Evolutionary conservation across 2,329 filamentous ascomycete species (phyloP), one percentile per base, ranked within the genome.

Genomic region (Fusarium hostae): DNA sequence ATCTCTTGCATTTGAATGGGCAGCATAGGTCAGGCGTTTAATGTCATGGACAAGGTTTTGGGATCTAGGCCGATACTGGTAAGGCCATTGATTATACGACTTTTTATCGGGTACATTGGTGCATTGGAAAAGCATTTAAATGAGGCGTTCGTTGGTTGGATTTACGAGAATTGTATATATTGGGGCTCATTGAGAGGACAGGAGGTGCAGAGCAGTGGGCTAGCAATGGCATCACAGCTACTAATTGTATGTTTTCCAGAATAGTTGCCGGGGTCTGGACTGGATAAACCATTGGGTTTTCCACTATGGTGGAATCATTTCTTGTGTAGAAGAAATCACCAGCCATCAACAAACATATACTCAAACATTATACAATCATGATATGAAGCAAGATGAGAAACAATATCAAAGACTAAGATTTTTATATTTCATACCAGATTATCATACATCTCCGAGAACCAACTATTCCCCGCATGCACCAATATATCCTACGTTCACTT

Each of bases 11-110:
- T 73, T 63, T 57, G 47, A 62, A 68, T 65, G 54, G 35, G 57
- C 67, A 73, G 71, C 76, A 79, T 79, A 70, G 74, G 76, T 76
- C 66, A 52, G 78, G 78, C 77, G 78, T 79, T 78, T 71, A 51
- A 51, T 73, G 58, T 71, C 18, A 40, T 50, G 54, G 63, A 50
- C 54, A 63, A 44, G 57, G 28, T 62, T 61, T 66, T 63, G 57
- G 60, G 56, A 71, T 66, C 59, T 40, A 47, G 59, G 63, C 64
- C 62, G 65, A 69, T 68, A 72, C 67, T 51, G 63, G 56, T 47
- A 50, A 24, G 54, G 56, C 48, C 44, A 63, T 61, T 59, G 51
- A 59, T 71, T 60, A 62, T 56, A 64, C 47, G 58, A 71, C 44
- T 58, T 47, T 68, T 57, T 51, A 68, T 41, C 40, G 58, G 57